A percentile compares a stretch with the other conserved stretches of the same genome.
Conservation (phyloP, 2,329 filamentous ascomycete genomes). For the Cladosporium sp. region DNA sequence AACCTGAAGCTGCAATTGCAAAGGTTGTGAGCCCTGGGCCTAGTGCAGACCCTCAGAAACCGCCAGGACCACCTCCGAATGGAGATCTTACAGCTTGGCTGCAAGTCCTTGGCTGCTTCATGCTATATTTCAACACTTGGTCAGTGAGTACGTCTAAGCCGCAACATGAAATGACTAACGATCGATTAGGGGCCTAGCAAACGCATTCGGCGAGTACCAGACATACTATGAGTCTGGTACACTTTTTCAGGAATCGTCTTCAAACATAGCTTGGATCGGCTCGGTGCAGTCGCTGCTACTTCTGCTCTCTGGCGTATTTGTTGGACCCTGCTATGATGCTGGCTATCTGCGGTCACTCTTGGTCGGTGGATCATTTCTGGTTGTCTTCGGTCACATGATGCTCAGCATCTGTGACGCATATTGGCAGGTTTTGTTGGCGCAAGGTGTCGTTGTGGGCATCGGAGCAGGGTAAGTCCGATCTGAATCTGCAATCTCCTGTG, state of each 20-base stretch:
- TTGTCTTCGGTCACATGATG: slow-evolving; percentile 46
- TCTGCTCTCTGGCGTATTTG: slow-evolving; percentile 38
- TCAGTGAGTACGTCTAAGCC: no score
- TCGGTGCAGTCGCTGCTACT: slow-evolving; percentile 41
- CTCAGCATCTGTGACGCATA: slow-evolving; percentile 39
- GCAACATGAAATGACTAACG: neutral
- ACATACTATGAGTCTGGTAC: slow-evolving; percentile 40
- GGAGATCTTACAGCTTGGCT: slow-evolving; percentile 43
- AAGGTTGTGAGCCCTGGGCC: no score
- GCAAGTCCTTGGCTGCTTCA: slow-evolving; percentile 41
- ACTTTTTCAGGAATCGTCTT: slow-evolving; percentile 31
- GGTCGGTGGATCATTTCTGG: slow-evolving; percentile 34
- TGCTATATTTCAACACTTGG: slow-evolving; percentile 43
- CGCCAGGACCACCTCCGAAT: slow-evolving; percentile 27
- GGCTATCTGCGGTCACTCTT: slow-evolving; percentile 40
- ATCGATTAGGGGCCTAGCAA: slow-evolving; percentile 33
- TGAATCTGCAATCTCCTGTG: neutral
- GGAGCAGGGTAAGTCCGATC: slow-evolving; percentile 20
- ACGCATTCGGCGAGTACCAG: slow-evolving; percentile 44
- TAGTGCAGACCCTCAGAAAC: no score
- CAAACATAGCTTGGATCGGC: slow-evolving; percentile 43
- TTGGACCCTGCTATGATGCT: slow-evolving; percentile 42
- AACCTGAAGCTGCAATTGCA: no score
- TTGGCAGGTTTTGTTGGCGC: slow-evolving; percentile 43
- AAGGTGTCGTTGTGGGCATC: slow-evolving; percentile 42